Percentiles rank a stretch among this genome's conserved stretches.
These are phyloP conservation scores for Ocimum tenuiflorum DNA, from an alignment of 257 asterid species.

Conservation along the genomic window DNA sequence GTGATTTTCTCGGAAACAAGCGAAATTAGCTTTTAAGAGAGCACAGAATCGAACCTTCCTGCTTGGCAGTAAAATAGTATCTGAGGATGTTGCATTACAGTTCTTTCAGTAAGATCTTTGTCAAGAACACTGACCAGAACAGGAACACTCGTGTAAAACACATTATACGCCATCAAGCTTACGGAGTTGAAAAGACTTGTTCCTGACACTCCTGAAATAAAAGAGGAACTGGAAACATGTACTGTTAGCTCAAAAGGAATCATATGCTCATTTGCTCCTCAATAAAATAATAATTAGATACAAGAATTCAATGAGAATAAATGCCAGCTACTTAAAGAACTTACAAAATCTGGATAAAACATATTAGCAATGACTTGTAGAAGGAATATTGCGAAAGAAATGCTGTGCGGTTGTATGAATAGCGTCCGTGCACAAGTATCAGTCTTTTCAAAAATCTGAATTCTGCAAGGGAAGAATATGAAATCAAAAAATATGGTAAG, in stretches of 20 bases:
- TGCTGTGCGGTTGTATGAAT: slow-evolving; percentile 95
- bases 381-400: slow-evolving; percentile 96
- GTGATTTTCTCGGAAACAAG: slow-evolving; percentile 15
- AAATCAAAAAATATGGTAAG: background rate
- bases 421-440: slow-evolving; percentile 97
- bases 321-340: slow-evolving; percentile 26
- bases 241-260: slow-evolving; percentile 37
- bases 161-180: slow-evolving; percentile 96
- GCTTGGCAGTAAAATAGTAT: slow-evolving; percentile 93
- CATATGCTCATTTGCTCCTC: slow-evolving; percentile 10
- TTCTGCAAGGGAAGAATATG: slow-evolving; percentile 52
- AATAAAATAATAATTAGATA: slow-evolving; percentile 9
- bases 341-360: slow-evolving; percentile 97
- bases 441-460: slow-evolving; percentile 88
- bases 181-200: slow-evolving; percentile 94
- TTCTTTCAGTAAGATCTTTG: slow-evolving; percentile 89
- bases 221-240: slow-evolving; percentile 68
- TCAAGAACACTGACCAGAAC: slow-evolving; percentile 86
- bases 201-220: slow-evolving; percentile 94
- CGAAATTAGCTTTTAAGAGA: slow-evolving; percentile 11
- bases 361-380: slow-evolving; percentile 86
- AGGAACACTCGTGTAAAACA: slow-evolving; percentile 92
- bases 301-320: slow-evolving; percentile 11
- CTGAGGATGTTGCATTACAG: slow-evolving; percentile 98
- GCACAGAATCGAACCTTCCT: slow-evolving; percentile 63